phyloP scores from a whole-genome alignment of 2,329 filamentous ascomycete genomes.

The Teratosphaeriaceae sp. region DNA sequence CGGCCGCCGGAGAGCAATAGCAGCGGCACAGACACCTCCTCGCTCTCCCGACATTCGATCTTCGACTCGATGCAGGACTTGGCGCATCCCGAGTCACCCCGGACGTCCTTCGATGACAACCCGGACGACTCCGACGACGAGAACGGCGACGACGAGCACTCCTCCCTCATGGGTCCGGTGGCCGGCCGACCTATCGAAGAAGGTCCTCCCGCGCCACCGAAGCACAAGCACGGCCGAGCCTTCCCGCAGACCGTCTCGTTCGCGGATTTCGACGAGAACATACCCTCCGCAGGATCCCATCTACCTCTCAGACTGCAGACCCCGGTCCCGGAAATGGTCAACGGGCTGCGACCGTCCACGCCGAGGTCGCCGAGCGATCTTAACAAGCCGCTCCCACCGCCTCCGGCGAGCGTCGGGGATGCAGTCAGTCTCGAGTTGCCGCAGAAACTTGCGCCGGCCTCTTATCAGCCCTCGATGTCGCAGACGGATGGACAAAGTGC shows the following conservation, averaged over 20 bases:
- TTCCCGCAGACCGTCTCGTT: slow-evolving; percentile 29
- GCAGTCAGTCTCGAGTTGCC: background rate
- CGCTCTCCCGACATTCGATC: slow-evolving; percentile 49
- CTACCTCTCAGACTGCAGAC: slow-evolving; percentile 7
- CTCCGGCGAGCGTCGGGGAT: slow-evolving; percentile 8
- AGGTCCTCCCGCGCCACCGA: slow-evolving; percentile 64
- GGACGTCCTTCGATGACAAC: slow-evolving; percentile 43
- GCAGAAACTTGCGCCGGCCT: background rate
- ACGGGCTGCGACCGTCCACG: slow-evolving; percentile 17
- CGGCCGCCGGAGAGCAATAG: slow-evolving; percentile 29
- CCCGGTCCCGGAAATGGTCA: slow-evolving; percentile 15
- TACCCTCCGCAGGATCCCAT: slow-evolving; percentile 18
- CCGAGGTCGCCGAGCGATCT: slow-evolving; percentile 42
- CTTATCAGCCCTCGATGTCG: background rate
- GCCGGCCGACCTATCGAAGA: slow-evolving; percentile 38
- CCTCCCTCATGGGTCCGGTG: slow-evolving; percentile 23
- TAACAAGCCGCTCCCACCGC: slow-evolving; percentile 52
- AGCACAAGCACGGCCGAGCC: slow-evolving; percentile 59
- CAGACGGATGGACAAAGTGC: slow-evolving; percentile 11
- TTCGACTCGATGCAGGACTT: slow-evolving; percentile 43
- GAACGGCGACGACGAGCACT: slow-evolving; percentile 35
- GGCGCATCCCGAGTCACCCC: slow-evolving; percentile 44
- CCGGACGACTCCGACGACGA: slow-evolving; percentile 23
- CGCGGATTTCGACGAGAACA: slow-evolving; percentile 27
- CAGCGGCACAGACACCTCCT: slow-evolving; percentile 50